A percentile compares a stretch with the other conserved stretches of the same genome.
phyloP scores from a whole-genome alignment of 139 green algal genomes.

The Zygnema circumcarinatum region DNA sequence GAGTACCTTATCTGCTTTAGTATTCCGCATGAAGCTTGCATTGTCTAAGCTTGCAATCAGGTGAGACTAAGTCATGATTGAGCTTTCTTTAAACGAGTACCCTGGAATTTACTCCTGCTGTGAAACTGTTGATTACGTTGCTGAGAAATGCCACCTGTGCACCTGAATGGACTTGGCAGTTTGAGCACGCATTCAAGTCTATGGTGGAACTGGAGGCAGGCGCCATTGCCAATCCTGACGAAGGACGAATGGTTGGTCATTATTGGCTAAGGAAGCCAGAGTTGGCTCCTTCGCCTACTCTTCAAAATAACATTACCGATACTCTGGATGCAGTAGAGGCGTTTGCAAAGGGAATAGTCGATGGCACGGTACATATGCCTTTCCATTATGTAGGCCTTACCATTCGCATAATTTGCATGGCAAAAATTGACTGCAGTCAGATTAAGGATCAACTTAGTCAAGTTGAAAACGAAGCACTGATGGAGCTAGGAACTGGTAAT shows the following conservation, averaged over 20 bases:
- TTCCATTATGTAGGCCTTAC: not conserved
- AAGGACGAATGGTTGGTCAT: constrained; percentile 53
- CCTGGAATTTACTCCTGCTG: too few species aligned
- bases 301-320: constrained; percentile 26
- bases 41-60: too few species aligned
- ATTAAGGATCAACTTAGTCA: not conserved
- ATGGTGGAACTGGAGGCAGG: constrained; percentile 52
- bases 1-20: too few species aligned
- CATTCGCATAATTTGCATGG: too few species aligned
- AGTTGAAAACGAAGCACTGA: not conserved
- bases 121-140: too few species aligned
- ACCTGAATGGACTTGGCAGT: too few species aligned
- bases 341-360: constrained; percentile 28
- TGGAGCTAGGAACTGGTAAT: too few species aligned
- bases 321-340: constrained; percentile 16
- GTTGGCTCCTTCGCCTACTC: constrained; percentile 13
- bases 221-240: constrained; percentile 51
- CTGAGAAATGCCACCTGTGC: too few species aligned
- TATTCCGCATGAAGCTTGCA: too few species aligned
- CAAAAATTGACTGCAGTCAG: not conserved
- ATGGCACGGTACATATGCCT: constrained; percentile 33
- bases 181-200: constrained; percentile 43
- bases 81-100: too few species aligned
- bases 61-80: too few species aligned
- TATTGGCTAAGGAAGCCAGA: constrained; percentile 49